Base-by-base conservation (phyloP, 2,329 filamentous ascomycete species). In the Monosporascus sp. region DNA sequence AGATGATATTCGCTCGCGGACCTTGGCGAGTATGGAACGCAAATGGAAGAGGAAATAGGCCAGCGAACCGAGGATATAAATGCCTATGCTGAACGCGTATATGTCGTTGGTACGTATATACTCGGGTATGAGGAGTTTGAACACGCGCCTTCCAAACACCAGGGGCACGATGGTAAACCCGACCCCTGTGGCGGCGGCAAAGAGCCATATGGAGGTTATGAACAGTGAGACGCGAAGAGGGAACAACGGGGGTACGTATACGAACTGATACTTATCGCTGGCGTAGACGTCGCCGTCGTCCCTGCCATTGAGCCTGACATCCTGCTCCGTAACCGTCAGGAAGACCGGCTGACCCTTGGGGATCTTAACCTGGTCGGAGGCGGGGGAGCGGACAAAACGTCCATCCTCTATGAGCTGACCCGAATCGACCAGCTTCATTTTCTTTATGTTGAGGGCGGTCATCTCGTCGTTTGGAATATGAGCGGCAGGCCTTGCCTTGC, bases 311-410 rank as follows among this genome's bases (percentile, higher is more conserved):
- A 82, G 70, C 39, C 84, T 79, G 44, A 83, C 74, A 55, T 91
- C 87, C 25, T 84, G 70, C 50, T 88, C 82, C 11, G 81, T 78
- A 8, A 93, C 87, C 49, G 89, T 82, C 18, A 96, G 74, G 65
- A 99, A 97, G 3, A 96, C 92, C 17, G 78, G 75, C 47, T 80
- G 81, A 39, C 89, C 89, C 70, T 95, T 96, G 3, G 91, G 89
- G 37, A 97, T 92, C 64, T 95, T 90, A 59, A 97, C 89, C 67
- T 96, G 91, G 68, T 99, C 94, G 1, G 91, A 96, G 18, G 90
- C 92, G 11, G 94, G 94, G n/a, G 91, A 90, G 46, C 90, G 85
- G 24, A 97, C 93, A 67, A 92, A 97, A 53, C 80, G 83, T 5
- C 94, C 94, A 60, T 93, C 84, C 3, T 81, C 80, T 17, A 84